A percentile compares a stretch with the other conserved stretches of the same genome.
These are phyloP conservation scores for Xylaria multiplex DNA, from an alignment of 2,329 filamentous ascomycete genomes.

Conservation along the genomic window DNA sequence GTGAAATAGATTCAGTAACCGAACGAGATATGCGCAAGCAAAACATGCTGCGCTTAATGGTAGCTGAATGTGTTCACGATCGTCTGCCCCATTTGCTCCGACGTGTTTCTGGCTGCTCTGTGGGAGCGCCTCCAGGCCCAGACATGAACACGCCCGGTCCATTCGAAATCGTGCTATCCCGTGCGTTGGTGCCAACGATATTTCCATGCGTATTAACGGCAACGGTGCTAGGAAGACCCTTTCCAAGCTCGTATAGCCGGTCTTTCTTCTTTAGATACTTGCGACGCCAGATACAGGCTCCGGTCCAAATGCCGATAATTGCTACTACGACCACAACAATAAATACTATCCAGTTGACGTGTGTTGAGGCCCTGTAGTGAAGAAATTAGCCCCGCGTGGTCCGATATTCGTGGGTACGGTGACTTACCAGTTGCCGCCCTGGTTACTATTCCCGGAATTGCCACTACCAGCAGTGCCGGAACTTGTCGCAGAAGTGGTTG, in stretches of 20 bases:
- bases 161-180: conserved; percentile 44
- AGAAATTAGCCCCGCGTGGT: conserved; percentile 18
- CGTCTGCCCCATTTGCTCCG: conserved; percentile 58
- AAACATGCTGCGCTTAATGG: conserved; percentile 11
- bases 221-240: conserved; percentile 53
- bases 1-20: conserved; percentile 3
- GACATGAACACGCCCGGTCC: conserved; percentile 54
- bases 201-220: conserved; percentile 50
- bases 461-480: conserved; percentile 43
- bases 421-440: conserved; percentile 59
- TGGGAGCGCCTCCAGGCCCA: conserved; percentile 44
- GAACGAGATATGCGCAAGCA: conserved; percentile 12
- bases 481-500: conserved; percentile 44
- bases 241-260: conserved; percentile 61
- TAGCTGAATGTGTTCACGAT: conserved; percentile 12
- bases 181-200: conserved; percentile 44
- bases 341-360: conserved; percentile 86
- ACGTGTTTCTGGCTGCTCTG: conserved; percentile 53
- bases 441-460: conserved; percentile 41
- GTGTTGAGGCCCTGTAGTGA: conserved; percentile 68
- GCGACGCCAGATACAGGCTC: conserved; percentile 76
- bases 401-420: not conserved
- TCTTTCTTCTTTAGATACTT: conserved; percentile 78
- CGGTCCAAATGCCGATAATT: conserved; percentile 73
- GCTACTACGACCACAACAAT: conserved; percentile 77